Evolutionary conservation across 2,329 filamentous ascomycete genomes (phyloP), one percentile per base, ranked within the genome.

Genomic region (Dactylonectria estremocensis): DNA sequence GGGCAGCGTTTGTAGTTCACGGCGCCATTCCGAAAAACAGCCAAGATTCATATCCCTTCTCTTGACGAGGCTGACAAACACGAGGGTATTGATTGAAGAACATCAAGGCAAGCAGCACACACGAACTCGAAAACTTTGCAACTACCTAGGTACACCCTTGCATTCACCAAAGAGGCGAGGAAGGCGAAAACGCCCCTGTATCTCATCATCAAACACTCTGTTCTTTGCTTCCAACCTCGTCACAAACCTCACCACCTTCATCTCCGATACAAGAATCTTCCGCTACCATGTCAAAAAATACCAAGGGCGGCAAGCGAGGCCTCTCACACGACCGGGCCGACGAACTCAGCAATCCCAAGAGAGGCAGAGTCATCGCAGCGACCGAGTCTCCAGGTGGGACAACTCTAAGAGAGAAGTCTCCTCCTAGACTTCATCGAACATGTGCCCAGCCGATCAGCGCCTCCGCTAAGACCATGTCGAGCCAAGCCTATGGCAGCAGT

Each of bases 311-410:
- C 40, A 43, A 43, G n/a, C 40, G 40, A 5, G 16, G 3, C 16
- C 14, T 43, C 40, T 8, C 7, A 8, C 8, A 43, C 40, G 40
- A 43, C 8, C 40, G 8, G n/a, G 16, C 16, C 40, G n/a, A 14
- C 40, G 40, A 43, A 14, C n/a, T n/a, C 40, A 43, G 8, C 16
- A 40, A 55, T 20, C 10, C 18, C 33, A 60, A 53, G 8, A 37
- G 24, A 16, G 48, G 43, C 45, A 59, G 40, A 20, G 33, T 62
- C 7, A 35, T 64, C 24, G 67, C 68, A 50, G 9, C 69, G 10
- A 28, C 66, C 22, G 69, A 72, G 18, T 68, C 70, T 3, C 72
- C 74, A 3, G 64, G 70, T 24, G 71, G 69, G 24, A 72, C 24
- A 28, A 28, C 66, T 3, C 54, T 74, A 33, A 61, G 46, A 28